Evolutionary conservation across 176 grass and related monocot genomes (phyloP), one percentile per base, ranked within the genome.

Genomic region (Paspalum vaginatum): DNA sequence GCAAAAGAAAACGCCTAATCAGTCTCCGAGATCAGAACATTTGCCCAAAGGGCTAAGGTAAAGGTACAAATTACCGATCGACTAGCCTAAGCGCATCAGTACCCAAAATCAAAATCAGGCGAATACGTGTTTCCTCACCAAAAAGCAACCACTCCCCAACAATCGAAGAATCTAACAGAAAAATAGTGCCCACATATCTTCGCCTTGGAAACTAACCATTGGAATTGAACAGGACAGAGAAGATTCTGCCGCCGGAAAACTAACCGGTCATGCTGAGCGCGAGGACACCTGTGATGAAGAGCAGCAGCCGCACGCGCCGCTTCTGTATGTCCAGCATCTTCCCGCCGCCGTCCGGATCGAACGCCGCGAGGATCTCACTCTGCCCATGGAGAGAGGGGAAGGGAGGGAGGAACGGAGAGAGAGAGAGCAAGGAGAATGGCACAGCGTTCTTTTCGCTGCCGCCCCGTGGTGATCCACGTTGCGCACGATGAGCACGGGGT

Each of bases 191-290:
- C 18, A 22, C 21, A 12, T 61, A 44, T 38, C 37, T 42, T 61
- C 5, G 1, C 58, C 53, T n/a, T n/a, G 17, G 11, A 79, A 60
- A 78, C 55, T 52, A 79, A 59, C 41, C 32, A 2, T 48, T 14
- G 40, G 15, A 42, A 81, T 15, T 49, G 41, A 17, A 11, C 24
- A 57, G 9, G 21, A 22, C 39, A 39, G 22, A 7, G 51, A 37
- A 70, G 44, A 63, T 46, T 57, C 21, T 26, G 27, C 43, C n/a
- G 87, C 64, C 26, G 61, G 81, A 76, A 85, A 74, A 48, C 74
- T 57, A 59, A 93, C 93, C 93, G 49, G 97, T 93, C 93, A 99
- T 99, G 88, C 97, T 91, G 79, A 99, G 97, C 67, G 79, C 88
- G 74, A 95, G 65, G 56, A 99, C 60, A 79, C 72, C 84, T 5